Percentiles rank a stretch among this genome's conserved stretches.
Conservation (phyloP, 495 filamentous ascomycete genomes). For the Neurospora discreta region DNA sequence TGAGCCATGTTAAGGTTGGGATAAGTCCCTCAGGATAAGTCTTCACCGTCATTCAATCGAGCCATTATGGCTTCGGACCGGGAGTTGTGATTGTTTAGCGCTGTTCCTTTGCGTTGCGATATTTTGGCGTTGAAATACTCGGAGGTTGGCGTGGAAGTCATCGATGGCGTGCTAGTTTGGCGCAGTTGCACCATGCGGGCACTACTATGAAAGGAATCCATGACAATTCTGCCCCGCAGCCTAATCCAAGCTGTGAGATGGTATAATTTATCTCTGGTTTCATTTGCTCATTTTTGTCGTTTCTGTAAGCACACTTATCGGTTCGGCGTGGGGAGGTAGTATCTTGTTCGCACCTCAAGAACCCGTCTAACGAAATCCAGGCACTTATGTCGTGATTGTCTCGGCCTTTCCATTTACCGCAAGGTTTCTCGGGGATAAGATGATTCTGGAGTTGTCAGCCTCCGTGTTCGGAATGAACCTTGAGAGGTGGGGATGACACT, state of each 20-base stretch:
- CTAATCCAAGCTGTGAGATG: not conserved
- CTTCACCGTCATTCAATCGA: not conserved
- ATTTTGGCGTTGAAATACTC: not conserved
- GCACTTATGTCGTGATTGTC: not conserved
- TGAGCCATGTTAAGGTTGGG: not conserved
- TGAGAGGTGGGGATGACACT: not conserved
- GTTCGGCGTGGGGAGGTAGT: not conserved
- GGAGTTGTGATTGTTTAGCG: not conserved
- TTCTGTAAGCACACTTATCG: not conserved
- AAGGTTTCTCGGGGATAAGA: not conserved
- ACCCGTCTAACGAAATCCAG: not conserved
- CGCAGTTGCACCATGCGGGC: slow-evolving; percentile 10
- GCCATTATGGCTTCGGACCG: not conserved
- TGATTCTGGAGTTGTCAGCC: not conserved
- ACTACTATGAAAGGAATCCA: not conserved
- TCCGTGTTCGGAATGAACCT: not conserved
- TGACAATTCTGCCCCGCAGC: not conserved
- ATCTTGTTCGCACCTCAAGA: not conserved
- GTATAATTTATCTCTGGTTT: not conserved
- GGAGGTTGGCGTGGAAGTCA: not conserved
- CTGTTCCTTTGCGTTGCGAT: not conserved
- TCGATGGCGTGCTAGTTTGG: slow-evolving; percentile 15
- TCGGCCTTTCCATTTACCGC: not conserved
- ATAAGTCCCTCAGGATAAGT: not conserved
- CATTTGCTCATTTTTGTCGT: not conserved